Evolutionary conservation across 2,329 filamentous ascomycete genomes (phyloP).

Genomic region (Sclerotinia subarctica): DNA sequence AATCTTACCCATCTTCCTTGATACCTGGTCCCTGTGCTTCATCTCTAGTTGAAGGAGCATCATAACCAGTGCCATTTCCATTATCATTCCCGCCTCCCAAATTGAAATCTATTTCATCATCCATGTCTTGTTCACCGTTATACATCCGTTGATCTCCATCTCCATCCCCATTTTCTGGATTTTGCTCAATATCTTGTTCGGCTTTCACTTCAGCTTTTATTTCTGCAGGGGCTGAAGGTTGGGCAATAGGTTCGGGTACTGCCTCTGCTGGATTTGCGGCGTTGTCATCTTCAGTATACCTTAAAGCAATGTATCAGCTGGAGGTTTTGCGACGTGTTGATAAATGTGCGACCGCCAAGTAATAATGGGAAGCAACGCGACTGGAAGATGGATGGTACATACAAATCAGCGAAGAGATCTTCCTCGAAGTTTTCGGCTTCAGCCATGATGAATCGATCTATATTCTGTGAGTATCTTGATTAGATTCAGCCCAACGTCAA

Average conservation of each 20-base stretch:
- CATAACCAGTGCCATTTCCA: slow-evolving; percentile 30
- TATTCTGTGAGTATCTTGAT: slow-evolving; percentile 2
- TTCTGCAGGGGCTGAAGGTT: slow-evolving; percentile 27
- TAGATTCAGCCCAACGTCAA: neutral
- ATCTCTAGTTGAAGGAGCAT: slow-evolving; percentile 29
- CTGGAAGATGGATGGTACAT: slow-evolving; percentile 43
- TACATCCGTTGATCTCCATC: slow-evolving; percentile 43
- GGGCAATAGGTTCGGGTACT: slow-evolving; percentile 36
- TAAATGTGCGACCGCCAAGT: neutral
- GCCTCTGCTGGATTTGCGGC: slow-evolving; percentile 41
- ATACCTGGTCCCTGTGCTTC: slow-evolving; percentile 61
- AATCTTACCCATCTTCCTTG: slow-evolving; percentile 89
- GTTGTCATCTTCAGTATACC: slow-evolving; percentile 66
- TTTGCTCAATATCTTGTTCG: slow-evolving; percentile 27
- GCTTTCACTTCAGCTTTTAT: slow-evolving; percentile 28
- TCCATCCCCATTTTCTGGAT: slow-evolving; percentile 41
- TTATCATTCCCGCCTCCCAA: slow-evolving; percentile 46
- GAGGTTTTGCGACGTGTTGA: neutral
- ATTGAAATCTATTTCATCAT: slow-evolving; percentile 60
- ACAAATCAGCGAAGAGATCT: slow-evolving; percentile 95
- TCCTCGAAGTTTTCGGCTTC: slow-evolving; percentile 83
- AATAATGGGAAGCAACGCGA: neutral
- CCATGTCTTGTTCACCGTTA: slow-evolving; percentile 48
- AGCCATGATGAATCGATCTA: slow-evolving; percentile 56
- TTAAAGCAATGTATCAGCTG: slow-evolving; percentile 37